Evolutionary conservation across 164 flowering plant genomes (phyloP).

Genomic region (Cinnamomum chago): DNA sequence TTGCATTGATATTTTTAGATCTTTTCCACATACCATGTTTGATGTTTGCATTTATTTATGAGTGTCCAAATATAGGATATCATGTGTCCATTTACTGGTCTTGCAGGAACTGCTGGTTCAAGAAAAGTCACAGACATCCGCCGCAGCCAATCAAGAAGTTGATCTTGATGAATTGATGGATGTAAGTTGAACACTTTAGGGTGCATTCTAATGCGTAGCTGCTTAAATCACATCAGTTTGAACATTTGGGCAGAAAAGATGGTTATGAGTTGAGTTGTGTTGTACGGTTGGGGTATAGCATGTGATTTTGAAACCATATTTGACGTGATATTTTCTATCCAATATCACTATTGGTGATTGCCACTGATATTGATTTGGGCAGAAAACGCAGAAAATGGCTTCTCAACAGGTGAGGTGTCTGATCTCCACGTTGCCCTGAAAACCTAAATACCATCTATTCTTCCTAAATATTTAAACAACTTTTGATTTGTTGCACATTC

Average conservation of each 20-base stretch:
- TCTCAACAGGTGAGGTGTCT: not conserved
- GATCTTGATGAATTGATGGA: slow-evolving; percentile 92
- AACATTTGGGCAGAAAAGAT: not conserved
- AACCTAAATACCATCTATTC: not conserved
- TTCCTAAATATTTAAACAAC: not conserved
- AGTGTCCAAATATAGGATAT: not conserved
- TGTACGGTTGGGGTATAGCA: not conserved
- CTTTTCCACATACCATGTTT: not conserved
- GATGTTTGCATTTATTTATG: not conserved
- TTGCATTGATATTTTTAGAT: not conserved
- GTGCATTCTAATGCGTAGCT: not conserved
- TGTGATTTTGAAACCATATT: not conserved
- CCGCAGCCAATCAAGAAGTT: slow-evolving; percentile 54
- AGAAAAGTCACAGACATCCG: slow-evolving; percentile 47
- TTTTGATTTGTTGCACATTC: not conserved
- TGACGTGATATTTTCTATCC: not conserved
- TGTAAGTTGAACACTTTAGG: slow-evolving; percentile 41
- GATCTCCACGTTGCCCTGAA: not conserved
- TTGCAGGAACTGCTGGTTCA: slow-evolving; percentile 64
- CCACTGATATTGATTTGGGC: not conserved
- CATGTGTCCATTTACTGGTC: not conserved
- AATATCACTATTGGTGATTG: not conserved
- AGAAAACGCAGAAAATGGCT: not conserved
- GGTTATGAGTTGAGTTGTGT: not conserved
- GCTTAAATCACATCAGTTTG: not conserved